Percentiles rank a stretch among this genome's conserved stretches.
Evolutionary conservation across 1,284 basidiomycete genomes (phyloP).

Genomic region (Mycena citricolor): DNA sequence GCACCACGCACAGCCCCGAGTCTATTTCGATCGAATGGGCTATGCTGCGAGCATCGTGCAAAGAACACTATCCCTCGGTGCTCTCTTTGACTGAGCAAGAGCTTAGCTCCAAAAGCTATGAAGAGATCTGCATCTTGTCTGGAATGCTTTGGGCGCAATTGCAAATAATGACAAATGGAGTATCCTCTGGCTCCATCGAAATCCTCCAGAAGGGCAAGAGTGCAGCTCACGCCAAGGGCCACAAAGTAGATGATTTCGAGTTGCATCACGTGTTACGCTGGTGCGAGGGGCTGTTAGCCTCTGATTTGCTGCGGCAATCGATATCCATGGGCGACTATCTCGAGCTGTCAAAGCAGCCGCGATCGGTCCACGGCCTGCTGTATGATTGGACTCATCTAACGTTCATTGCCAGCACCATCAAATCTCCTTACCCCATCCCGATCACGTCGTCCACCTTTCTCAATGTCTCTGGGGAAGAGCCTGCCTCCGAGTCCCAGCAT

Average conservation of each 20-base stretch:
- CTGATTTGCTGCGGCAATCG: conserved; percentile 40
- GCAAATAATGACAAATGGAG: conserved; percentile 64
- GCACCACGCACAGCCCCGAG: conserved; percentile 38
- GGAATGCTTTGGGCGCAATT: conserved; percentile 64
- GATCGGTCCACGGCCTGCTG: conserved; percentile 47
- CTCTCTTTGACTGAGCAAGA: conserved; percentile 44
- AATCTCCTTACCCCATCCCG: conserved; percentile 41
- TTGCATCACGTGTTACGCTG: conserved; percentile 52
- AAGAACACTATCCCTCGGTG: conserved; percentile 49
- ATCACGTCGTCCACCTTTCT: conserved; percentile 42
- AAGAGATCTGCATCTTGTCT: conserved; percentile 66
- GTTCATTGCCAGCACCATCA: conserved; percentile 57
- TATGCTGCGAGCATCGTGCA: conserved; percentile 53
- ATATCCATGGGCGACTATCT: conserved; percentile 52
- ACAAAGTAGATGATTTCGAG: conserved; percentile 51
- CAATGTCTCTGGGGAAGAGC: conserved; percentile 40
- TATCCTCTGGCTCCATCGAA: conserved; percentile 61
- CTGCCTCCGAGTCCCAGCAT: conserved; percentile 32
- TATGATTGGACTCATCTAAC: conserved; percentile 68
- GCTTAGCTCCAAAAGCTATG: conserved; percentile 50
- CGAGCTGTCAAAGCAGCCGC: conserved; percentile 42
- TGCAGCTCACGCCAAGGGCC: conserved; percentile 32
- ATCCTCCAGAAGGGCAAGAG: conserved; percentile 42
- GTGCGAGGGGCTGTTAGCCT: conserved; percentile 49
- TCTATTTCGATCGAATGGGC: conserved; percentile 53